A percentile compares a stretch with the other conserved stretches of the same genome.
Conservation (phyloP, 2,329 filamentous ascomycete genomes). For the Alternaria postmessia region DNA sequence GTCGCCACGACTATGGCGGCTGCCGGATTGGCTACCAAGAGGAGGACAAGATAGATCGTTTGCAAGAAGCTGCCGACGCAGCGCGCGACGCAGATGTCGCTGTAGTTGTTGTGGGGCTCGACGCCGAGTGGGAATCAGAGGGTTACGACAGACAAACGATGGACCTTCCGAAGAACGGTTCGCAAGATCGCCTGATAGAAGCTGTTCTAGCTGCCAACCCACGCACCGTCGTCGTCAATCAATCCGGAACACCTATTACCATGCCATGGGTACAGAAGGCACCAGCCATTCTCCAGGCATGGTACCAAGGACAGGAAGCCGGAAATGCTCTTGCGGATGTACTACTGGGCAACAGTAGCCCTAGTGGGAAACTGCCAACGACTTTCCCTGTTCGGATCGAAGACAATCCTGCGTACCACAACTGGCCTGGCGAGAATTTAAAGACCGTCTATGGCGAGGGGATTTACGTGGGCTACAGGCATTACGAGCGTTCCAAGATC, state of each 20-base stretch:
- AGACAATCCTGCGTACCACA: conserved; percentile 75
- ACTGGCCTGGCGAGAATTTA: conserved; percentile 75
- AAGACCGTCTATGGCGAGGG: conserved; percentile 76
- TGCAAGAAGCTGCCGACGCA: conserved; percentile 67
- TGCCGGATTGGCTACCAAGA: conserved; percentile 76
- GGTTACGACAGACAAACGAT: conserved; percentile 70
- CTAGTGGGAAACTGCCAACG: conserved; percentile 76
- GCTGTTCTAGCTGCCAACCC: conserved; percentile 71
- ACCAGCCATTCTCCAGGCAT: conserved; percentile 74
- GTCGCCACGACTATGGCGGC: conserved; percentile 73
- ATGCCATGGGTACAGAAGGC: conserved; percentile 75
- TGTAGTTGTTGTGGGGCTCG: conserved; percentile 78
- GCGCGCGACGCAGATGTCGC: conserved; percentile 78
- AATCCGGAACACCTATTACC: conserved; percentile 75
- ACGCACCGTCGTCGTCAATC: conserved; percentile 74
- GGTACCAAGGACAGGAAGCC: conserved; percentile 88
- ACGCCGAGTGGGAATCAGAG: conserved; percentile 79
- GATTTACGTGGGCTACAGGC: conserved; percentile 75
- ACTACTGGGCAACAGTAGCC: conserved; percentile 76
- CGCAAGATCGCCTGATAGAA: conserved; percentile 69
- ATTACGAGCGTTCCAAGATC: conserved; percentile 71
- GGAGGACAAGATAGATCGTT: conserved; percentile 67
- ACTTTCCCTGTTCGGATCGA: conserved; percentile 69
- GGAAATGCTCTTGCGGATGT: conserved; percentile 83
- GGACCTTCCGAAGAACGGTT: conserved; percentile 64